Base-by-base conservation (phyloP, 2,329 filamentous ascomycete genomes). In the Aspergillus brasiliensis region DNA sequence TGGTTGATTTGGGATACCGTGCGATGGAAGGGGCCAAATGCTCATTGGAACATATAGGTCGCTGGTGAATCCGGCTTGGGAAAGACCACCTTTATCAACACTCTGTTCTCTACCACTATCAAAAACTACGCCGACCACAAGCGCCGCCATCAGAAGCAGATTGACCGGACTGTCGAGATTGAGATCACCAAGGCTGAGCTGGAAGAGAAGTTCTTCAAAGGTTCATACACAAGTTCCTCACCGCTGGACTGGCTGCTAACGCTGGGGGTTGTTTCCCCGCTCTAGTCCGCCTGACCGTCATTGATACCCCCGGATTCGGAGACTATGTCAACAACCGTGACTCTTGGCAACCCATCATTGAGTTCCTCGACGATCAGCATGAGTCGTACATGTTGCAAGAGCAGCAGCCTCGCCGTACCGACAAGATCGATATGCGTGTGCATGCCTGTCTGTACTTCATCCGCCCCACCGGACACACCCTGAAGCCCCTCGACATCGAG, bases 111-210 rank as follows among this genome's bases (percentile, higher is more conserved):
- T 65, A 99, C 96, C 69, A 99, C 95, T 73, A 99, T 99, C 87
- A 99, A 99, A 87, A 99, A 98, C 87, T 99, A 99, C 80, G 95
- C 95, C 86, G 95, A 99, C 81, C 94, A 99, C 87, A 97, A 97
- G 86, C 91, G 92, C 81, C 91, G 95, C 76, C 95, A 99, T 81
- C 91, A 95, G 82, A 99, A 99, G 88, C 95, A 99, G 84, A 88
- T 98, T 70, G 95, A 99, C 84, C 98, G 98, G 87, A 99, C 95
- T 10, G 95, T 99, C 67, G 96, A 99, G 84, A 99, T 99, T 71
- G 95, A 99, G 81, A 99, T 99, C 77, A 99, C 95, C 79, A 99
- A 99, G 87, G 95, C 95, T 61, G 95, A 99, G 84, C 84, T 99
- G 66, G 95, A 99, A 83, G 95, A 99, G 89, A 99, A 99, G 85